Conservation (phyloP, 306 rosid species). For the Trifolium repens region DNA sequence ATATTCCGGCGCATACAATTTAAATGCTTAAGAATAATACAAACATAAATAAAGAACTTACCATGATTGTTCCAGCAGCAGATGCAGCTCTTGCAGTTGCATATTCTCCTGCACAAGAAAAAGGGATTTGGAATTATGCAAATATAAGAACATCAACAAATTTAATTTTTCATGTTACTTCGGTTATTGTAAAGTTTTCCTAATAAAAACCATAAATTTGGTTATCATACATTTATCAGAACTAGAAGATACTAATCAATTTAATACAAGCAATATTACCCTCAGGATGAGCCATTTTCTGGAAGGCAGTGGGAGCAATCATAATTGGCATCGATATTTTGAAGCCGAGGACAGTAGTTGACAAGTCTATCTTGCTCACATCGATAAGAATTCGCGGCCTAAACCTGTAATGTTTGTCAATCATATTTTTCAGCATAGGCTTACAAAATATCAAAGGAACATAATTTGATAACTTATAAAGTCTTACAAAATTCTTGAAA, state of each 20-base stretch:
- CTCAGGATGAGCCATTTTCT: constrained; percentile 99
- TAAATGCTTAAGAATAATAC: neutral
- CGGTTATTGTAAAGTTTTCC: neutral
- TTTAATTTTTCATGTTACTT: neutral
- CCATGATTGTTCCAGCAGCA: constrained; percentile 88
- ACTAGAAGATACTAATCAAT: too few relatives aligned
- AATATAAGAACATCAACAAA: neutral
- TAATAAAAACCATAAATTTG: neutral
- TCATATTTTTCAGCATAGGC: constrained; percentile 24
- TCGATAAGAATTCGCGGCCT: constrained; percentile 95
- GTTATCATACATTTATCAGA: constrained; percentile 23
- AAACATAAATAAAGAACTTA: constrained; percentile 43
- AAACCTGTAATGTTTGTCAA: constrained; percentile 60
- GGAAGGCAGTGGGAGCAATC: constrained; percentile 96
- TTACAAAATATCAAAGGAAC: neutral
- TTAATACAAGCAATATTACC: constrained; percentile 52
- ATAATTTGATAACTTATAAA: neutral
- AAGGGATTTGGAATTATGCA: neutral
- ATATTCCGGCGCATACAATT: neutral
- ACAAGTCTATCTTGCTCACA: constrained; percentile 91
- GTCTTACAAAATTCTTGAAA: constrained; percentile 67
- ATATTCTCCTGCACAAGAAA: constrained; percentile 67
- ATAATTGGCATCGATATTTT: constrained; percentile 98
- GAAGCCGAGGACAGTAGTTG: constrained; percentile 89
- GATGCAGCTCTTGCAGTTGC: constrained; percentile 93